Evolutionary conservation across 129 eudicot genomes (phyloP).

Genomic region (Chrysanthemum makinoi): DNA sequence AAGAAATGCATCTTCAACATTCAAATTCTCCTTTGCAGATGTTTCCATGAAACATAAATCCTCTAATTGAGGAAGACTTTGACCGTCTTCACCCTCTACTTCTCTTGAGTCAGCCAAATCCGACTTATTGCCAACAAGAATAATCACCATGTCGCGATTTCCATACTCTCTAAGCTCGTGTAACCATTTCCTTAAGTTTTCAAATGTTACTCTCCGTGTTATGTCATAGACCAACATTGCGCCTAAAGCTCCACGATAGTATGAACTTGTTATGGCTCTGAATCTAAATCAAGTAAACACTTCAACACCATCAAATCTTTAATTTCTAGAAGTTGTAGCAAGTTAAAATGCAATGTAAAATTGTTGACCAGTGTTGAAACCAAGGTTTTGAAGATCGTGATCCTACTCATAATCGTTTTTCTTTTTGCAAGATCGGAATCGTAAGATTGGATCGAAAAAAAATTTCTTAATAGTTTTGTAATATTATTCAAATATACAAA

Average conservation of each 20-base stretch:
- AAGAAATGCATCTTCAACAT: slow-evolving; percentile 64
- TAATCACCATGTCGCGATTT: slow-evolving; percentile 50
- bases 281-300: slow-evolving; percentile 28
- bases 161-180: slow-evolving; percentile 54
- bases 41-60: slow-evolving; percentile 56
- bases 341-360: no score
- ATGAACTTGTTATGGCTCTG: slow-evolving; percentile 71
- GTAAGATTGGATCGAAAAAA: no score
- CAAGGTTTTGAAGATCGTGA: no score
- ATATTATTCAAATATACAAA: no score
- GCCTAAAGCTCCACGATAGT: slow-evolving; percentile 68
- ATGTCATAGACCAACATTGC: slow-evolving; percentile 64
- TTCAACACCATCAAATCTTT: no score
- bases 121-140: slow-evolving; percentile 63
- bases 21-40: slow-evolving; percentile 58
- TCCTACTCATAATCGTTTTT: no score
- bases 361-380: no score
- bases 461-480: no score
- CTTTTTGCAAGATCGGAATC: no score
- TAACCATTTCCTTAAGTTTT: slow-evolving; percentile 56
- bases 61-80: slow-evolving; percentile 55
- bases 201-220: slow-evolving; percentile 51
- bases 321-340: no score
- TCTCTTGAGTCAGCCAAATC: slow-evolving; percentile 49
- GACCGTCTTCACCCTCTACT: slow-evolving; percentile 50